Evolutionary conservation across 331 rosid genomes (phyloP).

Genomic region (Malus hybrid): DNA sequence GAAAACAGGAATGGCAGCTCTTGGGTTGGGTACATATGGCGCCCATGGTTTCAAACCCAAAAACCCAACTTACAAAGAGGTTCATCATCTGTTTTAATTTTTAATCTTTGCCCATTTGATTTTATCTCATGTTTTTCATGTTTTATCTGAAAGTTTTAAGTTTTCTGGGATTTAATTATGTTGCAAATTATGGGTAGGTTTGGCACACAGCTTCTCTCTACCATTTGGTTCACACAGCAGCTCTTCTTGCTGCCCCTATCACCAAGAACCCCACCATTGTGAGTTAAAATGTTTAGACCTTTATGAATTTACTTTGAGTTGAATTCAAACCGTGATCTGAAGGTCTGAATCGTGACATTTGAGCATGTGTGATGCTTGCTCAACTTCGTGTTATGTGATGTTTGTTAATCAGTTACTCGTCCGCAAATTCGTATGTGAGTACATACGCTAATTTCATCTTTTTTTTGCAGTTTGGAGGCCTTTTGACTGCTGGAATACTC

Average conservation of each 20-base stretch:
- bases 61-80: slow-evolving; percentile 75
- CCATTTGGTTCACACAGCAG: slow-evolving; percentile 87
- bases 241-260: slow-evolving; percentile 69
- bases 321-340: neutral
- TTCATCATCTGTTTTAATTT: slow-evolving; percentile 8
- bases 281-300: slow-evolving; percentile 18
- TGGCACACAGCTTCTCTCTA: slow-evolving; percentile 94
- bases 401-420: neutral
- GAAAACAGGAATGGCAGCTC: slow-evolving; percentile 69
- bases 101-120: slow-evolving; percentile 3
- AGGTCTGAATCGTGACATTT: neutral
- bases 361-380: neutral
- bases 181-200: slow-evolving; percentile 40
- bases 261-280: slow-evolving; percentile 65
- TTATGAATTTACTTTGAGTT: neutral
- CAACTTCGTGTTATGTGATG: neutral
- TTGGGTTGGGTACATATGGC: slow-evolving; percentile 89
- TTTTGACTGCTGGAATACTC: slow-evolving; percentile 68
- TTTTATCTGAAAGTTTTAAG: neutral
- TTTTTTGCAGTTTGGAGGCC: slow-evolving; percentile 73
- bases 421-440: neutral
- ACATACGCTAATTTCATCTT: neutral
- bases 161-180: neutral
- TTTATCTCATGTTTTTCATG: neutral
- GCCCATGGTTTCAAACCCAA: slow-evolving; percentile 80